These are phyloP conservation scores for Colletotrichum sp. DNA, from an alignment of 2,329 filamentous ascomycete genomes.

Conservation along the genomic window DNA sequence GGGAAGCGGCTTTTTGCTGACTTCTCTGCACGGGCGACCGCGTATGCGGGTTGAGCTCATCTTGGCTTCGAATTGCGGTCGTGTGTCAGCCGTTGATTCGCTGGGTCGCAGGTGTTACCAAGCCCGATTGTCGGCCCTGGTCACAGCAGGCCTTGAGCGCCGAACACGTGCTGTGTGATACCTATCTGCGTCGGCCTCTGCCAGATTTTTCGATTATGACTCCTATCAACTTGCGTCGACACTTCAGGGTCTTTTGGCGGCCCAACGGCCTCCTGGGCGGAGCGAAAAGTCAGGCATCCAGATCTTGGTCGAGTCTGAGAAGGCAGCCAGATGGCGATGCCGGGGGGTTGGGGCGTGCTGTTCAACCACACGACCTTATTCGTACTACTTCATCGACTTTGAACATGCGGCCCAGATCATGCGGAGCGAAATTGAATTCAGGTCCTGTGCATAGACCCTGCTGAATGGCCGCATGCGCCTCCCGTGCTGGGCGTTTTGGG, in stretches of 20 bases:
- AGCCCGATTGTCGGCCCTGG: constrained; percentile 6
- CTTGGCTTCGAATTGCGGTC: constrained; percentile 6
- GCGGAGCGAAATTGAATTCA: neutral
- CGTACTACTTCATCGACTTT: neutral
- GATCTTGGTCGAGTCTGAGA: neutral
- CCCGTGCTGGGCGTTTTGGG: neutral
- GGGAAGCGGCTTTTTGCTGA: neutral
- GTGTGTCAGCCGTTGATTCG: constrained; percentile 23
- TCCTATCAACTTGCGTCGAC: neutral
- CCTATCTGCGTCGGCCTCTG: neutral
- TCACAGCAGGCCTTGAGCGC: neutral
- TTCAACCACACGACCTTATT: neutral
- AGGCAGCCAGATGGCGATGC: constrained; percentile 11
- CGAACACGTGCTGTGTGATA: constrained; percentile 5
- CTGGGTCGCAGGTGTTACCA: constrained; percentile 2
- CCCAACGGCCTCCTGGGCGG: neutral
- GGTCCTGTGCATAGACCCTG: neutral
- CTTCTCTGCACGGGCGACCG: neutral
- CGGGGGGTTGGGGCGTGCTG: neutral
- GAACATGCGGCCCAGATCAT: neutral
- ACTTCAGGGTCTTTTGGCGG: constrained; percentile 4
- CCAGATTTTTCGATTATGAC: neutral
- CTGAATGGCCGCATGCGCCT: neutral
- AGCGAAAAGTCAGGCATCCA: constrained; percentile 8
- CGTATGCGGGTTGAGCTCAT: neutral